Evolutionary conservation across 2,329 filamentous ascomycete species (phyloP).

Genomic region (Aureobasidium mangrovei): DNA sequence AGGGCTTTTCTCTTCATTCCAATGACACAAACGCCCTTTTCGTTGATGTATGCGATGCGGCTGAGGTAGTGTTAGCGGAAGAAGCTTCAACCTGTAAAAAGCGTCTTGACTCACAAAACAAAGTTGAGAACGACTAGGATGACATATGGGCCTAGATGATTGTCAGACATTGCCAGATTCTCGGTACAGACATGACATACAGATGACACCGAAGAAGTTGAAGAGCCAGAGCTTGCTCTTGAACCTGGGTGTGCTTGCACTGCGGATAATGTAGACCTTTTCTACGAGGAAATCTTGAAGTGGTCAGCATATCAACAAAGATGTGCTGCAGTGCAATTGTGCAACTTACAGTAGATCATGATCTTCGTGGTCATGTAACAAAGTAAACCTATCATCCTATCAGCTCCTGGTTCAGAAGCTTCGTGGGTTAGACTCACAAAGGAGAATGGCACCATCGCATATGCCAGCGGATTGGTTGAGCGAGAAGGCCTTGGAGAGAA

Average conservation of each 20-base stretch:
- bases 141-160: constrained; percentile 19
- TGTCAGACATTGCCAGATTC: constrained; percentile 29
- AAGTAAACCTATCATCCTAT: constrained; percentile 29
- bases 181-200: constrained; percentile 21
- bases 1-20: constrained; percentile 52
- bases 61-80: constrained; percentile 25
- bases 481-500: constrained; percentile 50
- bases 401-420: too few species aligned
- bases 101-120: constrained; percentile 41
- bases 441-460: constrained; percentile 50
- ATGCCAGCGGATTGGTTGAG: constrained; percentile 43
- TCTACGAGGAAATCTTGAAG: constrained; percentile 47
- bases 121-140: constrained; percentile 51
- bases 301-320: too few species aligned
- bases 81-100: not conserved
- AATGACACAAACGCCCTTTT: constrained; percentile 49
- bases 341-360: constrained; percentile 10
- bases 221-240: constrained; percentile 52
- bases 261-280: constrained; percentile 54
- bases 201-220: constrained; percentile 45
- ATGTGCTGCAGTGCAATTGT: not conserved
- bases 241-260: constrained; percentile 42
- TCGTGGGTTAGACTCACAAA: constrained; percentile 33
- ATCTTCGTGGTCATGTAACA: constrained; percentile 59
- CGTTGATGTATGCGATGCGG: constrained; percentile 48